Evolutionary conservation across 1,284 basidiomycete species (phyloP), one percentile per base, ranked within the genome.

Genomic region (Cystobasidiaceae sp.): DNA sequence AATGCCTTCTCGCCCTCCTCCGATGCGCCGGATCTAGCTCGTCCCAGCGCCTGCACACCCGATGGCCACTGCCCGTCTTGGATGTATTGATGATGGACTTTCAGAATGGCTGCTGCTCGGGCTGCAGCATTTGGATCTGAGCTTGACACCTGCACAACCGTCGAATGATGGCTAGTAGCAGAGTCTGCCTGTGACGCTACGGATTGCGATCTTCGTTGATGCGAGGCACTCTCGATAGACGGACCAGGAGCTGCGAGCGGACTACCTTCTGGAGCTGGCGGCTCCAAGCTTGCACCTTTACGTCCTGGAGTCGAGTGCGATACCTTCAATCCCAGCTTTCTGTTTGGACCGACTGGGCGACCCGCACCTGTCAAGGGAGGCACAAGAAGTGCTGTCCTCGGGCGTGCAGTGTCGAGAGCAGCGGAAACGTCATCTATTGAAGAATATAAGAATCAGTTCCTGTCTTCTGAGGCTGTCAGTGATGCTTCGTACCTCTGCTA

Each of bases 51-150:
- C 6, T 37, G 37, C 23, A 49, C 25, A 4, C n/a, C 33, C 8
- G 50, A 19, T 15, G 41, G 52, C 51, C 51, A 55, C 23, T 19
- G 21, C n/a, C 51, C 80, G 61, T 86, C 84, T 72, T 87, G 83
- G 72, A 88, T 86, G 71, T 91, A 90, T 69, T 89, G 87, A 76
- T 91, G 86, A 71, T 92, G 85, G 79, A 89, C 82, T 77, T 88
- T 90, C 68, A 93, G 79, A 68, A 93, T 91, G 0, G 90, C 91
- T 21, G 88, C 90, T n/a, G 90, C 90, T 50, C 88, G 80, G 5
- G 90, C 90, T 49, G 90, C 91, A 11, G 88, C 88, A 66, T 81
- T 80, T 0, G 90, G 88, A 75, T 93, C 87, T 13, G 83, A 81
- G 61, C 87, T 89, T 1, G 85, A 85, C 68, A 93, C 87, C 77